Percentiles rank a stretch among this genome's conserved stretches.
These are phyloP conservation scores for Tilletia indica DNA, from an alignment of 1,284 basidiomycete genomes.

Conservation along the genomic window DNA sequence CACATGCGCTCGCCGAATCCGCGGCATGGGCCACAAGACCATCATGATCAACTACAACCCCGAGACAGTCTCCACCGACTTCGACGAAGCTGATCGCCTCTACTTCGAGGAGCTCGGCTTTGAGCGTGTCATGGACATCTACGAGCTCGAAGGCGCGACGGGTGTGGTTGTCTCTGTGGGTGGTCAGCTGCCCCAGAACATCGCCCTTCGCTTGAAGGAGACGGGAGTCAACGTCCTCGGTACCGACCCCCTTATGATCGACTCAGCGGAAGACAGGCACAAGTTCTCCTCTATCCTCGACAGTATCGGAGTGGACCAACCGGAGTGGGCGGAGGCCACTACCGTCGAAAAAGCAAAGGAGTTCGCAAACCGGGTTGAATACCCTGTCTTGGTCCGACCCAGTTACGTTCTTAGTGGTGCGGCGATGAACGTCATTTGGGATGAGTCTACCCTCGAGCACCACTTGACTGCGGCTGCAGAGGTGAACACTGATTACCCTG, in stretches of 20 bases:
- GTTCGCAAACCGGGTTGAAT: constrained; percentile 79
- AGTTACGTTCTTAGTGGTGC: constrained; percentile 93
- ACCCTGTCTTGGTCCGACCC: constrained; percentile 58
- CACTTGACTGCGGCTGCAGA: constrained; percentile 90
- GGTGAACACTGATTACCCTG: constrained; percentile 94
- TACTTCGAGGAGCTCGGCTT: constrained; percentile 99
- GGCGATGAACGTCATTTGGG: constrained; percentile 98
- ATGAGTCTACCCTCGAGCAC: constrained; percentile 83
- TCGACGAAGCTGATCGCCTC: constrained; percentile 95
- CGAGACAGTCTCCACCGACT: constrained; percentile 98
- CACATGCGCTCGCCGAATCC: constrained; percentile 86
- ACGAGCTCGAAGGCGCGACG: constrained; percentile 87
- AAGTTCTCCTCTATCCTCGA: constrained; percentile 97
- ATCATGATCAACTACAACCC: constrained; percentile 99
- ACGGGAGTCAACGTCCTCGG: constrained; percentile 89
- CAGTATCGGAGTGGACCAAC: constrained; percentile 92
- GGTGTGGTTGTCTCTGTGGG: constrained; percentile 96
- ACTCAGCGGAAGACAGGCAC: constrained; percentile 97
- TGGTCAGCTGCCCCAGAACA: constrained; percentile 83
- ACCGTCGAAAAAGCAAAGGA: constrained; percentile 85
- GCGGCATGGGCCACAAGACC: constrained; percentile 87
- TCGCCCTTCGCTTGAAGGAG: constrained; percentile 89
- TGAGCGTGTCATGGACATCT: constrained; percentile 99
- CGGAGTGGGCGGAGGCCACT: constrained; percentile 90
- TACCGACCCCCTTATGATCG: constrained; percentile 91